Conservation (phyloP, 2,329 filamentous ascomycete genomes). For the Stagonosporopsis chrysanthemi region DNA sequence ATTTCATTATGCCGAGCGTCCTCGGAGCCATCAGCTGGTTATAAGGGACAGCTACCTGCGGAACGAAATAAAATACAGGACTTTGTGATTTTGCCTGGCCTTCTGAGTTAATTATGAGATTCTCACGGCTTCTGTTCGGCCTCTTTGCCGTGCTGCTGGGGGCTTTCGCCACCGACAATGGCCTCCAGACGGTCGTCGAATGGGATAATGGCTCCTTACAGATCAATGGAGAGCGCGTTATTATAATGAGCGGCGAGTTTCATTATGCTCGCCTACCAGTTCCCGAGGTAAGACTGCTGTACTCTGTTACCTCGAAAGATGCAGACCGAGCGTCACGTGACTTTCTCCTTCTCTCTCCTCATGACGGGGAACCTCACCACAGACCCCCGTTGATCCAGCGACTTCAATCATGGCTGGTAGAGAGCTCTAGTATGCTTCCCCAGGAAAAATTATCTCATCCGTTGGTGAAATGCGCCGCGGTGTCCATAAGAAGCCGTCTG, state of each 20-base stretch:
- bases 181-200: constrained; percentile 50
- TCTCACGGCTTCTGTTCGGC: constrained; percentile 7
- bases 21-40: background rate
- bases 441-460: too few relatives aligned
- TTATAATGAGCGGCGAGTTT: constrained; percentile 61
- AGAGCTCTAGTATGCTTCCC: too few relatives aligned
- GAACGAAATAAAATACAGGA: background rate
- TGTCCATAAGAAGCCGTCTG: too few relatives aligned
- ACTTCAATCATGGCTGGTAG: too few relatives aligned
- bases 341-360: too few relatives aligned
- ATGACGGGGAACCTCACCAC: too few relatives aligned
- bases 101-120: constrained; percentile 7
- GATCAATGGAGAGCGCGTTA: constrained; percentile 58
- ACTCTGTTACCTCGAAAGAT: background rate
- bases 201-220: constrained; percentile 63
- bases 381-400: too few relatives aligned
- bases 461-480: too few relatives aligned
- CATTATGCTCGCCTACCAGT: constrained; percentile 63
- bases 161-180: constrained; percentile 36
- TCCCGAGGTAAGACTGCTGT: constrained; percentile 47
- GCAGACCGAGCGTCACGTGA: too few relatives aligned
- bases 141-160: constrained; percentile 19
- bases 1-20: constrained; percentile 3
- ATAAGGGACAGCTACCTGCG: constrained; percentile 3
- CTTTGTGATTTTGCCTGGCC: background rate